Percentiles rank a stretch among this genome's conserved stretches.
These are phyloP conservation scores for Echium plantagineum DNA, from an alignment of 257 asterid genomes.

Conservation along the genomic window DNA sequence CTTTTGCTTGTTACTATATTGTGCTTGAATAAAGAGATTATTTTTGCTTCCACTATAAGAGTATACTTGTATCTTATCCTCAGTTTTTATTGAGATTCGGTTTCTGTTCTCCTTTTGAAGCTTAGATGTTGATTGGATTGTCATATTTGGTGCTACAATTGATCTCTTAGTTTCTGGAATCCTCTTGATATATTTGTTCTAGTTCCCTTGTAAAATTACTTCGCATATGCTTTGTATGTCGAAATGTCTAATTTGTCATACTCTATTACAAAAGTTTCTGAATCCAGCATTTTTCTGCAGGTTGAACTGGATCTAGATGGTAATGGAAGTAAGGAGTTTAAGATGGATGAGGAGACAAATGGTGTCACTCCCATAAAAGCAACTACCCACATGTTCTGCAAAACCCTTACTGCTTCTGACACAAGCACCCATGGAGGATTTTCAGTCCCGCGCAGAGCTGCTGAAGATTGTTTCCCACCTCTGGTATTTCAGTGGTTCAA, in stretches of 20 bases:
- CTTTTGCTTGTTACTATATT: neutral
- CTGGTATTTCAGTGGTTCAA: conserved; percentile 39
- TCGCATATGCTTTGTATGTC: neutral
- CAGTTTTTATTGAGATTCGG: neutral
- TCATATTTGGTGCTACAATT: too few relatives aligned
- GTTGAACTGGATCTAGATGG: conserved; percentile 36
- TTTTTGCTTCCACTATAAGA: neutral
- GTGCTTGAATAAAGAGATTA: neutral
- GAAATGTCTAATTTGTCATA: neutral
- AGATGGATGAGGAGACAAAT: conserved; percentile 43
- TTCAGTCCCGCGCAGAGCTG: conserved; percentile 98
- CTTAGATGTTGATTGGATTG: neutral
- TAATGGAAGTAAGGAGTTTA: conserved; percentile 43
- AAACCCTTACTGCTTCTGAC: conserved; percentile 93
- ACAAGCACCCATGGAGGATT: conserved; percentile 98
- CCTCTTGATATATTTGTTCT: neutral
- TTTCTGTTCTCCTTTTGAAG: neutral
- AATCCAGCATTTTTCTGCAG: conserved; percentile 26
- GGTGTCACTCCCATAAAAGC: conserved; percentile 46
- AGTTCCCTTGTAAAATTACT: neutral
- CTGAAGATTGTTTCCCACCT: conserved; percentile 99
- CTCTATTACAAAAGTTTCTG: conserved; percentile 1
- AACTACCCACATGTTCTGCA: conserved; percentile 96
- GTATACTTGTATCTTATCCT: neutral
- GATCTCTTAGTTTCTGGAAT: too few relatives aligned